These are phyloP conservation scores for Alloascoidea hylecoeti DNA, from an alignment of 805 yeast species.

Conservation along the genomic window DNA sequence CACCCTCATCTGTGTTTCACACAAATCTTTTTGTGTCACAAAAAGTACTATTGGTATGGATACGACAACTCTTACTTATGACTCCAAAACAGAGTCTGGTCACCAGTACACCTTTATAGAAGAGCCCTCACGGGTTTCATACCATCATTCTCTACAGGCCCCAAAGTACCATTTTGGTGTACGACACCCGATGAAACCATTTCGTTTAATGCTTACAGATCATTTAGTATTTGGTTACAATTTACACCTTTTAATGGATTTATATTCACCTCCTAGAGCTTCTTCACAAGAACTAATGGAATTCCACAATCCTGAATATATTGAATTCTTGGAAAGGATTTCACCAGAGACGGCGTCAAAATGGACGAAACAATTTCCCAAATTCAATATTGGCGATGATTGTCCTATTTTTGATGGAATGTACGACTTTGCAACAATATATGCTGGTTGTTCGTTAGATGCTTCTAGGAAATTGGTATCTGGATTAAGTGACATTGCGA, in stretches of 20 bases:
- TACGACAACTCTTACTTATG: too few species aligned
- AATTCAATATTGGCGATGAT: constrained; percentile 87
- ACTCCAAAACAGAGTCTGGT: too few species aligned
- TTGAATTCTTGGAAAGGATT: constrained; percentile 59
- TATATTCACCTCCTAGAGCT: constrained; percentile 74
- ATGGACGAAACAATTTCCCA: constrained; percentile 38
- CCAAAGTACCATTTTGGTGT: constrained; percentile 82
- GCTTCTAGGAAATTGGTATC: constrained; percentile 75
- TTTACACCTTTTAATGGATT: constrained; percentile 79
- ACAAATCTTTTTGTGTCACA: too few species aligned
- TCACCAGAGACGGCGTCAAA: constrained; percentile 63
- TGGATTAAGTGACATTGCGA: constrained; percentile 83
- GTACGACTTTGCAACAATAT: constrained; percentile 62
- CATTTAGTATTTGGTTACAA: constrained; percentile 79
- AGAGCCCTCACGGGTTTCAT: constrained; percentile 69
- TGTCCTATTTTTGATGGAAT: constrained; percentile 76
- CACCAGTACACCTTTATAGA: too few species aligned
- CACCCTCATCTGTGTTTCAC: too few species aligned
- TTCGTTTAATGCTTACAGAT: constrained; percentile 85
- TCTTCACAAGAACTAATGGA: constrained; percentile 63
- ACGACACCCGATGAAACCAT: constrained; percentile 97
- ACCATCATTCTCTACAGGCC: constrained; percentile 76
- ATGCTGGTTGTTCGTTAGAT: constrained; percentile 84
- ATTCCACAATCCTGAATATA: constrained; percentile 82
- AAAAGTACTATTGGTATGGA: too few species aligned